Evolutionary conservation across 495 filamentous ascomycete species (phyloP).

Genomic region (Penicillium desertorum): DNA sequence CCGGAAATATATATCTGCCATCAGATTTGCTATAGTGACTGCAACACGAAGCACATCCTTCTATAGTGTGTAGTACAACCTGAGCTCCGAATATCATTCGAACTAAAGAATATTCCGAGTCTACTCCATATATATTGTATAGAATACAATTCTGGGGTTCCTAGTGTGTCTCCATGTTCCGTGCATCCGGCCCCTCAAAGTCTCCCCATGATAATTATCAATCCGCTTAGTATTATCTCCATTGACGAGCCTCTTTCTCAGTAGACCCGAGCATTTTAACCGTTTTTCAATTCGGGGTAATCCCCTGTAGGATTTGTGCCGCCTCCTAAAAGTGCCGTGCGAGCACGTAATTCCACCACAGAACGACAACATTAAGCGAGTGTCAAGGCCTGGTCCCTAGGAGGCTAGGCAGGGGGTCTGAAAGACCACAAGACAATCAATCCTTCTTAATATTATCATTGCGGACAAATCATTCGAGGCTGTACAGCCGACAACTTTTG

Average conservation of each 20-base stretch:
- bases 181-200: background rate
- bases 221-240: too few relatives aligned
- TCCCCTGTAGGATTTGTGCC: background rate
- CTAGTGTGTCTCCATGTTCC: background rate
- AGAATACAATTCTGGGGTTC: background rate
- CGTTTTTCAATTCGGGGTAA: background rate
- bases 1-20: background rate
- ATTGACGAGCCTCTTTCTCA: background rate
- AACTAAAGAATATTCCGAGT: background rate
- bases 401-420: constrained; percentile 1
- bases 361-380: constrained; percentile 32
- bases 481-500: constrained; percentile 6
- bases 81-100: background rate
- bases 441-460: constrained; percentile 20
- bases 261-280: background rate
- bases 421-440: constrained; percentile 1
- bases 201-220: background rate
- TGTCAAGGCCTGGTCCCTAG: background rate
- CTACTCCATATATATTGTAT: background rate
- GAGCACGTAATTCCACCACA: constrained; percentile 40
- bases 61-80: background rate
- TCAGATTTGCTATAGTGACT: background rate
- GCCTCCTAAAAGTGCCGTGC: constrained; percentile 26
- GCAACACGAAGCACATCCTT: background rate
- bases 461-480: constrained; percentile 5